A percentile compares a stretch with the other conserved stretches of the same genome.
Conservation (phyloP, 257 asterid genomes). For the Solanum medicagineum region DNA sequence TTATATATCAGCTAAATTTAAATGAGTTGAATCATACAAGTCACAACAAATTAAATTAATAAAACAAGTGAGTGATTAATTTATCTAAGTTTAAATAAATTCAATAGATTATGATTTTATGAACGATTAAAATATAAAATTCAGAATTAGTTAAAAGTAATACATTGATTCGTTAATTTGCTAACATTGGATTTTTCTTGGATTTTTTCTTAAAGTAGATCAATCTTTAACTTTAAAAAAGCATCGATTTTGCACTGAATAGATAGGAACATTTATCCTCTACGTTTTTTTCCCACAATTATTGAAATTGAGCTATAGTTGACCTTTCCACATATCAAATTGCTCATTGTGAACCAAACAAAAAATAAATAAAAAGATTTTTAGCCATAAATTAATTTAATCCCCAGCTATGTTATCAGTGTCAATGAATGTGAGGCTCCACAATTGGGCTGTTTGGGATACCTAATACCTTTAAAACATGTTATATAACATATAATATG, state of each 20-base stretch:
- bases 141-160: neutral
- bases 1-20: neutral
- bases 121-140: neutral
- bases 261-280: neutral
- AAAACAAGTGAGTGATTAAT: neutral
- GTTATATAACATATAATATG: neutral
- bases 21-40: neutral
- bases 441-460: neutral
- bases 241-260: neutral
- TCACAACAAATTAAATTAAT: neutral
- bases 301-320: neutral
- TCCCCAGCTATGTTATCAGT: neutral
- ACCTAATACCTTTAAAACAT: neutral
- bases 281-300: neutral
- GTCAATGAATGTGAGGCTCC: neutral
- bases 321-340: neutral
- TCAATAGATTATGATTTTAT: neutral
- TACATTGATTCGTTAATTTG: neutral
- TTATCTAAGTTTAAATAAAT: rapidly evolving
- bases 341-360: neutral
- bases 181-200: neutral
- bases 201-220: neutral
- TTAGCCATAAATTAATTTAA: neutral
- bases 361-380: neutral
- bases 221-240: neutral